Base-by-base conservation (phyloP, 495 filamentous ascomycete genomes). In the Penicillium argentinense region DNA sequence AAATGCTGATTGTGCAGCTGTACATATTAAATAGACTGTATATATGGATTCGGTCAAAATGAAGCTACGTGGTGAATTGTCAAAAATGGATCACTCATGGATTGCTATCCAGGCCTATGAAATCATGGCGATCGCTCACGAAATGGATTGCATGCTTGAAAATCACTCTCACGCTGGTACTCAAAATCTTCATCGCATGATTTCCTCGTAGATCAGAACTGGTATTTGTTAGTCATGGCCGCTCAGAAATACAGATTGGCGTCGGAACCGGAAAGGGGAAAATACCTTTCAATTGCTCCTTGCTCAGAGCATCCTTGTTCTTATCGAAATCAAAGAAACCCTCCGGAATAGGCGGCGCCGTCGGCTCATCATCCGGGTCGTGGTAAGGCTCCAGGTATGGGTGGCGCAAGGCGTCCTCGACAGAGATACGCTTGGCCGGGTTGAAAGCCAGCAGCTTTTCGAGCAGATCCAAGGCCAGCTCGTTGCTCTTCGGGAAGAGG, bases 311-410 rank as follows among this genome's bases (percentile, higher is more conserved):
- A 67, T 99, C 95, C 84, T 99, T 99, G 75, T 96, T 93, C 79
- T 96, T 96, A 74, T 99, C 95, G 64, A 99, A 99, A 69, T 97
- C 93, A 68, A 99, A 99, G 80, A 99, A 99, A 60, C 95, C 91
- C 60, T 97, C 91, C 0, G 95, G 95, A 56, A 99, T 99, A 12
- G 95, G 90, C 9, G 88, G 84, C 9, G 95, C 95, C 12, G 89
- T 96, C 29, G 95, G 95, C 81, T 99, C 95, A 67, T 99, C 95
- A 55, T 97, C 95, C 12, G 95, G 95, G 64, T 99, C 95, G 67
- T 99, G 95, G 70, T 99, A 99, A 3, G 95, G 93, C 70, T 97
- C 95, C 25, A 99, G 80, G 68, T 99, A 99, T 5, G 95, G 93
- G 70, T 99, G 95, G 66, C 91, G 89, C 53, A 99, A 77, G 23